These are phyloP conservation scores for Pisolithus albus DNA, from an alignment of 768 basidiomycete genomes.

Conservation along the genomic window DNA sequence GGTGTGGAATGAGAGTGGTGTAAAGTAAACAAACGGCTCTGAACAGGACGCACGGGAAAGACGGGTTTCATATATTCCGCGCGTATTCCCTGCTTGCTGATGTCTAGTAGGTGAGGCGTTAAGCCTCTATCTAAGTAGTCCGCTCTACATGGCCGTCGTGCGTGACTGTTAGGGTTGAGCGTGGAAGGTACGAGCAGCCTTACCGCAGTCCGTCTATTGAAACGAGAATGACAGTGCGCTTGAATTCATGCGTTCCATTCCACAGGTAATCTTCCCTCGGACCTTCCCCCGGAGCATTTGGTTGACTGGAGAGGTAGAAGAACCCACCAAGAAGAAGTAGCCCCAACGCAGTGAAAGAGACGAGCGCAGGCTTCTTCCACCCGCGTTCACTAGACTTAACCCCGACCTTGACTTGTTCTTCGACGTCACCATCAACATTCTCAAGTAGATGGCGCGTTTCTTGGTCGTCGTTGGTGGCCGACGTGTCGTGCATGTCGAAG, in stretches of 20 bases:
- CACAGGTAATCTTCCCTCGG: conserved; percentile 38
- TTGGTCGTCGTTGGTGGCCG: conserved; percentile 13
- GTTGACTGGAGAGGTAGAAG: conserved; percentile 5
- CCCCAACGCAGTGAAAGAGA: conserved; percentile 9
- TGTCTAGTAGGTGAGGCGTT: conserved; percentile 75
- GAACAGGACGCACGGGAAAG: conserved; percentile 59
- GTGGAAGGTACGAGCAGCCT: conserved; percentile 9
- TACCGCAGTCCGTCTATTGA: conserved; percentile 84
- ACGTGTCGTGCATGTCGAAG: background rate
- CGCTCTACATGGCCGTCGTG: conserved; percentile 41
- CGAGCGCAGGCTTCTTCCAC: conserved; percentile 10
- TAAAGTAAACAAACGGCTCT: background rate
- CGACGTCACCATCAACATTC: conserved; percentile 6
- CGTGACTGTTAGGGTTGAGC: conserved; percentile 1
- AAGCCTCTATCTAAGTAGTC: conserved; percentile 83
- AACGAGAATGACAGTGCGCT: conserved; percentile 73
- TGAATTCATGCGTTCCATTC: conserved; percentile 82
- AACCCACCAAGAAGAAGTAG: conserved; percentile 9
- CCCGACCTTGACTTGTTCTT: background rate
- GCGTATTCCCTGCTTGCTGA: conserved; percentile 76
- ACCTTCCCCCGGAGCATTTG: background rate
- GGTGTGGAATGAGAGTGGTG: conserved; percentile 5
- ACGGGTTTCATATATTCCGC: conserved; percentile 85
- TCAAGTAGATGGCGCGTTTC: conserved; percentile 19
- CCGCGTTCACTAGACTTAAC: background rate